Evolutionary conservation across 352 stramenopile species (phyloP), one percentile per base, ranked within the genome.

Genomic region (Phytophthora tubulina): DNA sequence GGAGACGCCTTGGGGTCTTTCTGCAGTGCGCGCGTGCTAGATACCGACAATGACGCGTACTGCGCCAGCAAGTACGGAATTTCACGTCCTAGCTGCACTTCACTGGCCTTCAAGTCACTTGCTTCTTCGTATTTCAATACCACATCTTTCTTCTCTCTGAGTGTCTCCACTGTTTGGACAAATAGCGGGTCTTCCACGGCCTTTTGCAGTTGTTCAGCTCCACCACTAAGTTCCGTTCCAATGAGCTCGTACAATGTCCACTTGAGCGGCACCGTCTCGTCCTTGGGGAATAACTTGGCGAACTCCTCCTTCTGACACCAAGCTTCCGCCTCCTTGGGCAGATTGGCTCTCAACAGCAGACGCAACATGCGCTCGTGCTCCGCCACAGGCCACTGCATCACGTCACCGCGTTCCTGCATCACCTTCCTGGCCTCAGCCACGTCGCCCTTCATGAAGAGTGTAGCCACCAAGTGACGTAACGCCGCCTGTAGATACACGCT

Each of bases 301-400:
- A 92, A 91, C 31, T 72, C 73, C 3, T 89, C 78, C 52, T 86
- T 90, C 36, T 90, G 69, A 51, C 80, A 89, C 85, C 84, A 92
- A 30, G 76, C 70, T 41, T 79, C 55, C 4, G 81, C 81, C 10
- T 75, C 73, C 11, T 73, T 36, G 1, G 84, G 86, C 35, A 82
- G 31, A 60, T 90, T 91, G 31, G 83, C 56, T 17, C 86, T 81
- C 52, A 94, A 45, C 11, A 91, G 72, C 17, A 92, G 58, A 3
- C 86, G 84, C 67, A 94, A 46, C 67, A 92, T 80, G 15, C 86
- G 84, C 38, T 94, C 86, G 45, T 94, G 86, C 69, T 94, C 86
- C 13, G 79, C 73, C 27, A 89, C 59, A 0, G 84, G 80, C 86
- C 86, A 94, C 60, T 82, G 64, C 86, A 92, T 91, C 35, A 91